A percentile compares a stretch with the other conserved stretches of the same genome.
These are phyloP conservation scores for Nothophoma quercina DNA, from an alignment of 2,329 filamentous ascomycete species.

Conservation along the genomic window DNA sequence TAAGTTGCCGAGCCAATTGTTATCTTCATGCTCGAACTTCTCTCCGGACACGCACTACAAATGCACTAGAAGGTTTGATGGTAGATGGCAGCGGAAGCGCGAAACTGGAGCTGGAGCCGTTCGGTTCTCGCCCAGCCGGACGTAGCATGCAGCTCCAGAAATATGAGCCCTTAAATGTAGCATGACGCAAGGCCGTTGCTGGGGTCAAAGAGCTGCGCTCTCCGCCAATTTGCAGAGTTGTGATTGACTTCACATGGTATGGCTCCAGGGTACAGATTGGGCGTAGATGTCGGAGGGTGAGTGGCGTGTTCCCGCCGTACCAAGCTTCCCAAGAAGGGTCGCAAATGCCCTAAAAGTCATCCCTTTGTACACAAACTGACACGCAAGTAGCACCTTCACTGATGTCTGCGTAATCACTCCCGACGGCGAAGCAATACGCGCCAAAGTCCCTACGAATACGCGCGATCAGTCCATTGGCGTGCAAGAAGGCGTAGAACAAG, in stretches of 20 bases:
- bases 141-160: conserved; percentile 3
- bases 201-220: conserved; percentile 3
- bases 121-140: conserved; percentile 2
- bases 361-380: conserved; percentile 15
- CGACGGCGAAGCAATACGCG: conserved; percentile 53
- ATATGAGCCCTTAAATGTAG: conserved; percentile 4
- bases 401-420: conserved; percentile 59
- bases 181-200: conserved; percentile 12
- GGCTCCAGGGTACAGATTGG: conserved; percentile 42
- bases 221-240: background rate
- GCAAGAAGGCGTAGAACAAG: conserved; percentile 55
- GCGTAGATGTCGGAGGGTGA: conserved; percentile 47
- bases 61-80: background rate
- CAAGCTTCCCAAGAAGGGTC: background rate
- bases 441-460: conserved; percentile 57
- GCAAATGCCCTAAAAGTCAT: background rate
- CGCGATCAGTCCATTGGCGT: conserved; percentile 59
- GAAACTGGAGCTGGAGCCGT: conserved; percentile 1
- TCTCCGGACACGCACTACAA: background rate
- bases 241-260: conserved; percentile 13
- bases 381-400: conserved; percentile 54
- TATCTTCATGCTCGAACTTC: background rate
- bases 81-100: background rate
- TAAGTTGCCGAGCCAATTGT: background rate
- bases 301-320: conserved; percentile 13